A percentile compares a stretch with the other conserved stretches of the same genome.
Conservation (phyloP, 228 moss, liverwort and hornwort species). For the Sphagnum magellanicum region DNA sequence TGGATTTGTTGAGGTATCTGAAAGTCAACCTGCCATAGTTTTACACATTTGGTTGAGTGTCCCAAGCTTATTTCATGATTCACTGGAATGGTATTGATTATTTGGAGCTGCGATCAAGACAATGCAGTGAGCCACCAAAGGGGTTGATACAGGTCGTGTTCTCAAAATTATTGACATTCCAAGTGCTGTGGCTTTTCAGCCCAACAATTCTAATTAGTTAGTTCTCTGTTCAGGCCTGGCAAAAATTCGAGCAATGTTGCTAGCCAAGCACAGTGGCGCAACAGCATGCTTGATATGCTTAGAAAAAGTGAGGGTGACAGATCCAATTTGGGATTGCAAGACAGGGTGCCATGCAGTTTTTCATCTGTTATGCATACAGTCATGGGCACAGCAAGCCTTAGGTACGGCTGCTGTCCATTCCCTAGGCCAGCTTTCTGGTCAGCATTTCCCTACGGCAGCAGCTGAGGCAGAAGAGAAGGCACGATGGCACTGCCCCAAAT, state of each 20-base stretch:
- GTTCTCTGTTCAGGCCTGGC: conserved; percentile 27
- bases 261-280: conserved; percentile 70
- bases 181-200: too few species aligned
- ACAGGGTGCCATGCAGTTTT: conserved; percentile 78
- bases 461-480: conserved; percentile 54
- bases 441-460: conserved; percentile 72
- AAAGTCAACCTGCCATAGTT: too few species aligned
- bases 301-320: conserved; percentile 69
- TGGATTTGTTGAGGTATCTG: too few species aligned
- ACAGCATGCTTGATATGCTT: conserved; percentile 80
- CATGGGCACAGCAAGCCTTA: conserved; percentile 83
- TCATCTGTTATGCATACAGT: conserved; percentile 83
- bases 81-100: too few species aligned
- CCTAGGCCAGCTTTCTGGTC: conserved; percentile 56
- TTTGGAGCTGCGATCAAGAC: too few species aligned
- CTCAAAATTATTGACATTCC: too few species aligned
- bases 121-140: too few species aligned
- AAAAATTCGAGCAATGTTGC: conserved; percentile 72
- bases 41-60: too few species aligned
- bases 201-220: too few species aligned
- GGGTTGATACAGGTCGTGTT: too few species aligned
- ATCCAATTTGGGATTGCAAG: conserved; percentile 92
- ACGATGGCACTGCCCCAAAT: conserved; percentile 92
- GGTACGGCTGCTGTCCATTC: conserved; percentile 66
- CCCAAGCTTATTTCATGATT: too few species aligned